Conservation (phyloP, 1,284 basidiomycete species). For the Ceratobasidium sp. region DNA sequence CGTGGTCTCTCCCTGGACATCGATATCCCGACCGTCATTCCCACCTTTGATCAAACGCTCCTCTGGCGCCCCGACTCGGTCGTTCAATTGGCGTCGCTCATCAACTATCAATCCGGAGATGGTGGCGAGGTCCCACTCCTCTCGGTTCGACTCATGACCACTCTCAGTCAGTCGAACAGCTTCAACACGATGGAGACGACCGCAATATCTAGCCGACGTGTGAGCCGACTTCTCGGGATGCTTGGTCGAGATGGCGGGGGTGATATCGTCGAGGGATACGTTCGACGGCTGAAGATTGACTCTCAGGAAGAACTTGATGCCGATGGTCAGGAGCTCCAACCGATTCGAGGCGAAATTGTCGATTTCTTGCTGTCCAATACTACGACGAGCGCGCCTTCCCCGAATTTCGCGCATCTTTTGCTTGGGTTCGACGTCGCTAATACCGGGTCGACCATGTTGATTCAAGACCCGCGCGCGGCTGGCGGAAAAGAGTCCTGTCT, state of each 20-base stretch:
- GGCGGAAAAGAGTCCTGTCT: conserved; percentile 79
- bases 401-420: conserved; percentile 92
- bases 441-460: conserved; percentile 64
- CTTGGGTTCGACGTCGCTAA: conserved; percentile 78
- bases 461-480: conserved; percentile 82
- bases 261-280: conserved; percentile 84
- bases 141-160: conserved; percentile 82
- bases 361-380: conserved; percentile 90
- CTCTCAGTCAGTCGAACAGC: conserved; percentile 69
- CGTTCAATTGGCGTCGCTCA: conserved; percentile 87
- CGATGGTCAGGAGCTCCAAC: conserved; percentile 70
- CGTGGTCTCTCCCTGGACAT: conserved; percentile 64
- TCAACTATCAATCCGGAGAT: conserved; percentile 70
- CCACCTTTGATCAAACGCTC: conserved; percentile 80
- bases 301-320: conserved; percentile 62
- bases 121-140: conserved; percentile 84
- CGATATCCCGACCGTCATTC: conserved; percentile 69
- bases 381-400: conserved; percentile 72
- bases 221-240: conserved; percentile 47
- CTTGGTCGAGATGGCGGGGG: conserved; percentile 71
- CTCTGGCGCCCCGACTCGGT: conserved; percentile 83
- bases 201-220: conserved; percentile 67
- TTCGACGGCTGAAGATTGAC: conserved; percentile 76
- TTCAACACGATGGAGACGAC: conserved; percentile 69
- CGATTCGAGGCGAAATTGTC: conserved; percentile 84